Conservation (phyloP, 148 eudicot genomes). For the Chenopodium suecicum region DNA sequence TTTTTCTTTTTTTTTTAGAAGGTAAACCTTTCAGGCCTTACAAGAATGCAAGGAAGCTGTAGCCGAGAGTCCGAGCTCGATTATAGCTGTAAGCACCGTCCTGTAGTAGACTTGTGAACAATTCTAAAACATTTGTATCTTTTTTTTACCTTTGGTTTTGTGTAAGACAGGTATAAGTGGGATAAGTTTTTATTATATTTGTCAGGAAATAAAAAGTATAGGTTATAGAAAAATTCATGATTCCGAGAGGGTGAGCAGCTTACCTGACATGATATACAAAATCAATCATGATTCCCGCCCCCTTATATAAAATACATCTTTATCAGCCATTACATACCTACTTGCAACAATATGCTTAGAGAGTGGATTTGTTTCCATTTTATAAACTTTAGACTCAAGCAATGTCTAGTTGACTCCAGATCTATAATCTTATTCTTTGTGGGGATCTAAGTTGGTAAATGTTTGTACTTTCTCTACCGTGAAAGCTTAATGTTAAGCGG, state of each 20-base stretch:
- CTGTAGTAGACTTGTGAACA: too few relatives aligned
- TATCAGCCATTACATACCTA: background rate
- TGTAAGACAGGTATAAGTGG: too few relatives aligned
- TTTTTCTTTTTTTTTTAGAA: too few relatives aligned
- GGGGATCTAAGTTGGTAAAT: background rate
- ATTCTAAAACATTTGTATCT: too few relatives aligned
- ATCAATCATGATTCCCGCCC: background rate
- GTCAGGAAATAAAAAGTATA: too few relatives aligned
- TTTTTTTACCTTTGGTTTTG: too few relatives aligned
- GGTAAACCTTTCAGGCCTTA: too few relatives aligned
- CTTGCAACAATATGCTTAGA: constrained; percentile 15
- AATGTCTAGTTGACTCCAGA: background rate
- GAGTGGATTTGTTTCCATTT: constrained; percentile 1
- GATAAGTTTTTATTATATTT: too few relatives aligned
- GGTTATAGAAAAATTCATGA: background rate
- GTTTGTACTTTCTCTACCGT: background rate
- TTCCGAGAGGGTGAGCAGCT: background rate
- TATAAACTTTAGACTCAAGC: background rate
- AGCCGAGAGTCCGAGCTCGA: too few relatives aligned
- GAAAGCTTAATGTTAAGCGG: too few relatives aligned
- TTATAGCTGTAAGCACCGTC: too few relatives aligned
- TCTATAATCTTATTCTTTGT: background rate
- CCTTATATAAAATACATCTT: background rate
- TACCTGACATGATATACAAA: background rate
- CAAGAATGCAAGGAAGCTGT: too few relatives aligned